Evolutionary conservation across 192 early-diverging fungal species (phyloP).

Genomic region (Haplosporangium gracile): DNA sequence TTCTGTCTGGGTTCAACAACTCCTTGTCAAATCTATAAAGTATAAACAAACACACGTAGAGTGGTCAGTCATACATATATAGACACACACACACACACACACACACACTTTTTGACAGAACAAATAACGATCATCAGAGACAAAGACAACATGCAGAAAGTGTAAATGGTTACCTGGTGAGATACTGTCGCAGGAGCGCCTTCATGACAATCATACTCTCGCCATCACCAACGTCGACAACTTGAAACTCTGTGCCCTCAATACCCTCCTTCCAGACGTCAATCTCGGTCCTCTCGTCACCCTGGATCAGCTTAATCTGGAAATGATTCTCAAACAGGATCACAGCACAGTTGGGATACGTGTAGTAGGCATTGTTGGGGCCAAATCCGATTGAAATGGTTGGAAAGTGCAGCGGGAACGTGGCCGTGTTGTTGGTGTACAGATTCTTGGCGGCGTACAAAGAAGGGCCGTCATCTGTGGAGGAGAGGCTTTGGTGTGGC

Average conservation of each 20-base stretch:
- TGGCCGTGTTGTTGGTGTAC: slow-evolving; percentile 54
- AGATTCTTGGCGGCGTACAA: slow-evolving; percentile 39
- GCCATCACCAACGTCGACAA: slow-evolving; percentile 48
- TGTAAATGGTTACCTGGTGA: slow-evolving; percentile 31
- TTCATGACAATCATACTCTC: slow-evolving; percentile 54
- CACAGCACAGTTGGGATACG: slow-evolving; percentile 58
- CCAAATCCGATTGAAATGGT: slow-evolving; percentile 60
- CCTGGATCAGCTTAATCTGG: slow-evolving; percentile 55
- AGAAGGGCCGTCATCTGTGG: not conserved
- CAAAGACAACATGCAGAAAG: too few species aligned
- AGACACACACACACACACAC: not conserved
- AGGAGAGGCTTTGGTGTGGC: not conserved
- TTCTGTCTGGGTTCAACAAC: slow-evolving; percentile 55
- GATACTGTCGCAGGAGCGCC: slow-evolving; percentile 37
- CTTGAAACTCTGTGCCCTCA: slow-evolving; percentile 43
- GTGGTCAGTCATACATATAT: too few species aligned
- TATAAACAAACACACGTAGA: too few species aligned
- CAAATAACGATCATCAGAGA: not conserved
- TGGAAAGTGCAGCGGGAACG: slow-evolving; percentile 49
- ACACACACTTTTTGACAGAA: not conserved
- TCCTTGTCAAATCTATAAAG: slow-evolving; percentile 56
- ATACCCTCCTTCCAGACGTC: slow-evolving; percentile 61
- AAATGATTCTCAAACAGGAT: slow-evolving; percentile 55
- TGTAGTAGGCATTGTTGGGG: slow-evolving; percentile 51
- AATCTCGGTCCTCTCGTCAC: slow-evolving; percentile 53